Percentiles rank a stretch among this genome's conserved stretches.
These are phyloP conservation scores for Phytophthora sp. DNA, from an alignment of 352 stramenopile genomes.

Conservation along the genomic window DNA sequence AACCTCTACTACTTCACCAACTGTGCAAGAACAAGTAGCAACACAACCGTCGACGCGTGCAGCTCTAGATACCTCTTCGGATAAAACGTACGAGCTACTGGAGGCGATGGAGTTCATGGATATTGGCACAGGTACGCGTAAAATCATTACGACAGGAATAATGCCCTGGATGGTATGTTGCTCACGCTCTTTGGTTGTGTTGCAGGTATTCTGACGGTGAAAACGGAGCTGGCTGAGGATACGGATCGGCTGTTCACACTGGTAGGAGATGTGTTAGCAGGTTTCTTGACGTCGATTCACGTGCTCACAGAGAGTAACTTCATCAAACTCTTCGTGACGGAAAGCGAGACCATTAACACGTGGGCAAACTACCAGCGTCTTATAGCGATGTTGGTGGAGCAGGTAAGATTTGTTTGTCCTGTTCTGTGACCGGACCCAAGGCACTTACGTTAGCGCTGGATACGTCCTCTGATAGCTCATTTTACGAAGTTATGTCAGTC, in stretches of 20 bases:
- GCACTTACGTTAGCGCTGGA: background rate
- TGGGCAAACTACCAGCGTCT: slow-evolving; percentile 85
- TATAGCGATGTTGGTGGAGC: slow-evolving; percentile 87
- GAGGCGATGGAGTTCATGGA: slow-evolving; percentile 92
- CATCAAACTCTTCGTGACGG: slow-evolving; percentile 69
- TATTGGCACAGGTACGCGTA: slow-evolving; percentile 66
- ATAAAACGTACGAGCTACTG: slow-evolving; percentile 85
- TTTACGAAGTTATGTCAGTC: slow-evolving; percentile 69
- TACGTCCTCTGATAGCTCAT: slow-evolving; percentile 55
- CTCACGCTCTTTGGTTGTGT: slow-evolving; percentile 3
- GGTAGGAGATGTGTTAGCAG: slow-evolving; percentile 63
- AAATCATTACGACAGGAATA: background rate
- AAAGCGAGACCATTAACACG: slow-evolving; percentile 82
- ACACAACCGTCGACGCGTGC: slow-evolving; percentile 13
- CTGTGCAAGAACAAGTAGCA: slow-evolving; percentile 11
- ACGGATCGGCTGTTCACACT: slow-evolving; percentile 68
- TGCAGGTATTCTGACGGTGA: slow-evolving; percentile 83
- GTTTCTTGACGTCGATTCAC: slow-evolving; percentile 68
- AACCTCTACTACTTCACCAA: background rate
- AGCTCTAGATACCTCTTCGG: slow-evolving; percentile 32
- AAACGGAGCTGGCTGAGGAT: slow-evolving; percentile 82
- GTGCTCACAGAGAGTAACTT: slow-evolving; percentile 74
- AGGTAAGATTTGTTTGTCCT: slow-evolving; percentile 41
- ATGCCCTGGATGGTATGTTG: background rate
- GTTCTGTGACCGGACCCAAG: no score